Conservation (phyloP, 2,329 filamentous ascomycete species). For the Diaporthe vexans region DNA sequence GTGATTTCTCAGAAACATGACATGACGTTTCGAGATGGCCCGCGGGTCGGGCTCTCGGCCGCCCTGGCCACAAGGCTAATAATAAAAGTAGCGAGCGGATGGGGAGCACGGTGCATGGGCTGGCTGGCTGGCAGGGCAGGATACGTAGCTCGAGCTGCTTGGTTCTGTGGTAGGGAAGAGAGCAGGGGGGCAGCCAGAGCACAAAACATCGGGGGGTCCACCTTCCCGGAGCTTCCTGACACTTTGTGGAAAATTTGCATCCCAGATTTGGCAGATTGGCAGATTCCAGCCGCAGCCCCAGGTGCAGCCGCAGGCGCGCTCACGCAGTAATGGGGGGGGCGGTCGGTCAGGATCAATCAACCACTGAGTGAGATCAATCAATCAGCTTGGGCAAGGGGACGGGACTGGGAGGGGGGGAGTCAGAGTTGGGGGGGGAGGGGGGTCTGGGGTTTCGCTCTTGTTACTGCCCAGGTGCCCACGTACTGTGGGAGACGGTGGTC, state of each 20-base stretch:
- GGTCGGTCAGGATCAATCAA: not conserved
- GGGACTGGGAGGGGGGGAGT: no score
- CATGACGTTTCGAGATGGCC: constrained; percentile 37
- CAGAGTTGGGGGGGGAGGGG: not conserved
- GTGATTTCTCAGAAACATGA: constrained; percentile 23
- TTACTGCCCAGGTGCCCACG: no score
- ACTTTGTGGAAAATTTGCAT: constrained; percentile 29
- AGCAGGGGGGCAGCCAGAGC: no score
- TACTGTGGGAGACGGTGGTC: no score
- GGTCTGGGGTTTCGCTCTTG: no score
- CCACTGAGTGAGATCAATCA: not conserved
- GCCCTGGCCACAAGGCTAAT: constrained; percentile 27
- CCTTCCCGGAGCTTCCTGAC: constrained; percentile 7
- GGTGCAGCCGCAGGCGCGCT: constrained; percentile 20
- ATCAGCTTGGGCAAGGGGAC: not conserved
- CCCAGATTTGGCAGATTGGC: constrained; percentile 35
- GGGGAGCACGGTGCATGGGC: not conserved
- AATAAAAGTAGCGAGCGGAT: constrained; percentile 20
- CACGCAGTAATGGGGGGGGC: not conserved
- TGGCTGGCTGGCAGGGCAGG: not conserved
- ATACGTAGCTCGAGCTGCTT: no score
- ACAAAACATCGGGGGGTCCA: not conserved
- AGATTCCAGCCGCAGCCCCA: constrained; percentile 26
- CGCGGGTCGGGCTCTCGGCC: constrained; percentile 35
- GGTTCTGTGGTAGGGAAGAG: not conserved